Percentiles rank a stretch among this genome's conserved stretches.
These are phyloP conservation scores for Chionographis japonica DNA, from an alignment of 106 monocot species.

Conservation along the genomic window DNA sequence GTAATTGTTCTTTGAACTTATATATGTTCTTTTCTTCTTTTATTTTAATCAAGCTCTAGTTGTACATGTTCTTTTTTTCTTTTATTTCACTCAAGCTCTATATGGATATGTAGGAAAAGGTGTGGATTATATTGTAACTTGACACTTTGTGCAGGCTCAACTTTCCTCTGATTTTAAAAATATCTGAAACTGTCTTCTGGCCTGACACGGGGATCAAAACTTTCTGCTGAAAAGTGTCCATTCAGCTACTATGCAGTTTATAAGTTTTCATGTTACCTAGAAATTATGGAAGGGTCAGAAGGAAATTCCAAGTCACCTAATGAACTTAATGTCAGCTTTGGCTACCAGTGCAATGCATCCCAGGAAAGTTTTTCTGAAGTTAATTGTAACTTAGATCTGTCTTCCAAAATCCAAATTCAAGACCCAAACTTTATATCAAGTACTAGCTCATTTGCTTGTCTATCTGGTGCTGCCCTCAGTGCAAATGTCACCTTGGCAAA, in stretches of 20 bases:
- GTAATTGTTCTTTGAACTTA: no score
- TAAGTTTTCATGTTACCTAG: conserved; percentile 5
- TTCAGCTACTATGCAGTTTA: background rate
- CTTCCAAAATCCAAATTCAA: conserved; percentile 16
- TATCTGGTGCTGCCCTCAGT: conserved; percentile 89
- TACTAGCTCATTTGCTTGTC: conserved; percentile 75
- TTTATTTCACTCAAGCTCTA: background rate
- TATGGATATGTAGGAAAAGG: no score
- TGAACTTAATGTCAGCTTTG: conserved; percentile 87
- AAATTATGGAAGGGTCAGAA: conserved; percentile 25
- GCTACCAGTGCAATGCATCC: conserved; percentile 43
- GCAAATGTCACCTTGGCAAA: conserved; percentile 80
- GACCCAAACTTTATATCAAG: conserved; percentile 19
- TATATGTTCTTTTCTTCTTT: background rate
- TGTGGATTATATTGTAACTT: no score
- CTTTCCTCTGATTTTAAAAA: conserved; percentile 38
- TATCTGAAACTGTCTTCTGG: conserved; percentile 20
- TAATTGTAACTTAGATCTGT: conserved; percentile 24
- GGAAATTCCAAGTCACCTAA: conserved; percentile 8
- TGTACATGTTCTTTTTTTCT: background rate
- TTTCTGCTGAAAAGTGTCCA: background rate
- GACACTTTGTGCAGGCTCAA: conserved; percentile 16
- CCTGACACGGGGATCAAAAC: background rate
- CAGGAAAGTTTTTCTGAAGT: conserved; percentile 2
- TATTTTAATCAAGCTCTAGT: background rate